Evolutionary conservation across 192 early-diverging fungal species (phyloP).

Genomic region (Chytriomyces sp.): DNA sequence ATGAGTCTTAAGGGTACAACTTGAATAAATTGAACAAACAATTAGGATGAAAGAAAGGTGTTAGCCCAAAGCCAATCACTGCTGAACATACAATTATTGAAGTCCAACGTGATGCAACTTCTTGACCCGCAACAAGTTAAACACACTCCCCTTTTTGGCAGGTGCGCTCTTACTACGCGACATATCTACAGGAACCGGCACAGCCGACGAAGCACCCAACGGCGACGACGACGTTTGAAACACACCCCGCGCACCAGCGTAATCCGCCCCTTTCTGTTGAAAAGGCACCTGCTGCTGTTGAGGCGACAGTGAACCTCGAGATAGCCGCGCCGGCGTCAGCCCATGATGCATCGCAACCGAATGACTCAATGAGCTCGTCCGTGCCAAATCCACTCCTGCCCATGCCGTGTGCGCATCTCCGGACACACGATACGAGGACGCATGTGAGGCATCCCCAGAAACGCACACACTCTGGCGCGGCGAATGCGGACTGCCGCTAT

Average conservation of each 20-base stretch:
- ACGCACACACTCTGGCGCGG: background rate
- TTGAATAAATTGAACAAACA: too few relatives aligned
- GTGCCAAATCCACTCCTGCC: background rate
- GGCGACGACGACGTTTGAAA: too few relatives aligned
- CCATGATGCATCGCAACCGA: background rate
- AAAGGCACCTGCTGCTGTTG: background rate
- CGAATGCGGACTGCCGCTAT: background rate
- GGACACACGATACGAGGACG: background rate
- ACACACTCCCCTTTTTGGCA: background rate
- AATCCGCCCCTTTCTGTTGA: background rate
- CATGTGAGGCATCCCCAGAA: background rate
- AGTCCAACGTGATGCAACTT: too few relatives aligned
- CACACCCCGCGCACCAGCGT: background rate
- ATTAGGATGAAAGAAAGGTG: too few relatives aligned
- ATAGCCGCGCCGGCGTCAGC: background rate
- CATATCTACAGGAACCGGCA: constrained; percentile 2
- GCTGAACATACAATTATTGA: too few relatives aligned
- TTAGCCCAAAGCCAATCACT: too few relatives aligned
- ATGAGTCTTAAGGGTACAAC: too few relatives aligned
- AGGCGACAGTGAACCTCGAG: background rate
- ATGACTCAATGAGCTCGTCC: background rate
- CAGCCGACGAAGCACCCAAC: too few relatives aligned
- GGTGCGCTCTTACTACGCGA: background rate
- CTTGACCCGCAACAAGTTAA: background rate
- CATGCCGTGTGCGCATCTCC: background rate